Evolutionary conservation across 352 stramenopile species (phyloP).

Genomic region (Phytophthora meadii): DNA sequence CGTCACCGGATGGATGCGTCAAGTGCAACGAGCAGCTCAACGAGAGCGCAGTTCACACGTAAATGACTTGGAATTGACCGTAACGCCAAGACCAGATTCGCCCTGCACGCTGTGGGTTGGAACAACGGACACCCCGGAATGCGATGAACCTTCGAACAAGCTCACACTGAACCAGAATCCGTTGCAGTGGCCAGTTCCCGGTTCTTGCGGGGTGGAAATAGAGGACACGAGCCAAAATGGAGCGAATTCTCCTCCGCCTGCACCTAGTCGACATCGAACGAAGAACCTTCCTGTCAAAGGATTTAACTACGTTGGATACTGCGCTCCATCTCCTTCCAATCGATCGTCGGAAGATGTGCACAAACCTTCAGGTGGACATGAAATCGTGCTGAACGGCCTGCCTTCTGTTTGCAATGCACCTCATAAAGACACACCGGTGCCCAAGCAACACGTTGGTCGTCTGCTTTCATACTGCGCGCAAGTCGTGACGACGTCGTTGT

Average conservation of each 20-base stretch:
- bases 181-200: conserved; percentile 12
- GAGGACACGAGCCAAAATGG: conserved; percentile 2
- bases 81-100: conserved; percentile 17
- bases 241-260: conserved; percentile 16
- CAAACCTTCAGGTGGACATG: conserved; percentile 8
- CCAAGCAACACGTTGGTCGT: conserved; percentile 34
- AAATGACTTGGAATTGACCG: conserved; percentile 17
- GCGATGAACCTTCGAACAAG: conserved; percentile 9
- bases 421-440: conserved; percentile 8
- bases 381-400: conserved; percentile 20
- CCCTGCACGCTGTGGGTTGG: conserved; percentile 24
- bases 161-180: conserved; percentile 6
- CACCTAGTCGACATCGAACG: conserved; percentile 20
- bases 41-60: background rate
- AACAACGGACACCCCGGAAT: conserved; percentile 17
- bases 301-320: conserved; percentile 25
- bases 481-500: conserved; percentile 39
- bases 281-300: conserved; percentile 23
- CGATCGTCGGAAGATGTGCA: background rate
- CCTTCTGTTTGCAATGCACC: conserved; percentile 6
- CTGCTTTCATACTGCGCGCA: conserved; percentile 58
- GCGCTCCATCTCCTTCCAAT: conserved; percentile 8
- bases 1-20: conserved; percentile 30
- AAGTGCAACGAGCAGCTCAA: conserved; percentile 29
- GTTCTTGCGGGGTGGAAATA: conserved; percentile 7